phyloP scores from a whole-genome alignment of 495 filamentous ascomycete genomes.

The Tricharina praecox region DNA sequence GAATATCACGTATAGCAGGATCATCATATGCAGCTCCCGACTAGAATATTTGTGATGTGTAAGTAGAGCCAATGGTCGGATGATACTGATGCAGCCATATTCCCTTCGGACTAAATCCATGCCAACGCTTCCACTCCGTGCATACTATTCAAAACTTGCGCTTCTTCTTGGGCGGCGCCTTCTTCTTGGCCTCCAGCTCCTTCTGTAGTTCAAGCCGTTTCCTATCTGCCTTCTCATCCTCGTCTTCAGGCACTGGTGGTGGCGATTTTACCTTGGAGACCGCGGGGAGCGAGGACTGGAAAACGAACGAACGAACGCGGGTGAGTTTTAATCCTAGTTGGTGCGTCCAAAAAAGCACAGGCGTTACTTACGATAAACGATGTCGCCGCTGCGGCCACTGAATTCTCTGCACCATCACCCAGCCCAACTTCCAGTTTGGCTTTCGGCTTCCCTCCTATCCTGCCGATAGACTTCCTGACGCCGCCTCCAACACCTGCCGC shows the following conservation, averaged over 20 bases:
- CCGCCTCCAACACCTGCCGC: neutral
- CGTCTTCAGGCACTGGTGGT: slow-evolving; percentile 9
- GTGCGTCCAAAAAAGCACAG: neutral
- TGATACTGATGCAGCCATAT: too few species aligned
- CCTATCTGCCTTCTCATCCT: slow-evolving; percentile 35
- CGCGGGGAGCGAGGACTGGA: neutral
- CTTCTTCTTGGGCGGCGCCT: slow-evolving; percentile 40
- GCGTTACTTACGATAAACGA: neutral
- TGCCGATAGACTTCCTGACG: neutral
- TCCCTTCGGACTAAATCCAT: too few species aligned
- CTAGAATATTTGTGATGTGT: too few species aligned
- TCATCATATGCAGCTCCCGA: too few species aligned
- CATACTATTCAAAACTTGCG: slow-evolving; percentile 33
- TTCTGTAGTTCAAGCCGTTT: slow-evolving; percentile 40
- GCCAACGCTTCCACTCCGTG: too few species aligned
- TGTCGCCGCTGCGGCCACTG: neutral
- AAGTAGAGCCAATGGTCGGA: too few species aligned
- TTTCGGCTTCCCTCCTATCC: neutral
- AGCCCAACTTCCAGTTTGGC: neutral
- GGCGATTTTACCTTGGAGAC: neutral
- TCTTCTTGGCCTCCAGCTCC: slow-evolving; percentile 39
- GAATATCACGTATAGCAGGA: too few species aligned
- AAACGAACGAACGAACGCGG: neutral
- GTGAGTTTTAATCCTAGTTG: neutral
- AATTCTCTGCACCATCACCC: neutral